Percentiles rank a stretch among this genome's conserved stretches.
Conservation (phyloP, 805 yeast genomes). For the Starmerella gropengiesseri region DNA sequence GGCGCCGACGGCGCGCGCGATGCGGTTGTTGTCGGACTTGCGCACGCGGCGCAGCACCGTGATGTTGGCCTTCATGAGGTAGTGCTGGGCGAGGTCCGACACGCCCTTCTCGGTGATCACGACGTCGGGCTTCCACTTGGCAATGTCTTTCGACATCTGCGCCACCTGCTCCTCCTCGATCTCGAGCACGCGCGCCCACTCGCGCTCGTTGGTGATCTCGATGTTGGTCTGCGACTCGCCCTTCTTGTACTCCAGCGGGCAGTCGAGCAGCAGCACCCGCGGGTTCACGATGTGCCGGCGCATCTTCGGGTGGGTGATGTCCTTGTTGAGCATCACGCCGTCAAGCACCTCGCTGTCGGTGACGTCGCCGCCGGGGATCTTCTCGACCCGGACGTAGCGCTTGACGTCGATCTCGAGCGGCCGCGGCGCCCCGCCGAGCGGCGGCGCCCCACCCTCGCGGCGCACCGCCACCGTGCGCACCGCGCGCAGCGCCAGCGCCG, state of each 20-base stretch:
- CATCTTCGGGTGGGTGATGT: slow-evolving; percentile 98
- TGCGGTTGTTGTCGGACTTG: slow-evolving; percentile 91
- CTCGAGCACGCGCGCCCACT: slow-evolving; percentile 89
- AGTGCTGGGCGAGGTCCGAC: slow-evolving; percentile 94
- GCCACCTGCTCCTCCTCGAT: slow-evolving; percentile 97
- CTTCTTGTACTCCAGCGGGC: slow-evolving; percentile 96
- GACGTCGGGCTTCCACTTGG: slow-evolving; percentile 79
- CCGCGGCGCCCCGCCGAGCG: slow-evolving; percentile 35
- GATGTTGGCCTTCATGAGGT: slow-evolving; percentile 83
- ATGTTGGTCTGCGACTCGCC: slow-evolving; percentile 98
- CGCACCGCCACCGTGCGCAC: slow-evolving; percentile 59
- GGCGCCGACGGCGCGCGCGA: slow-evolving; percentile 95
- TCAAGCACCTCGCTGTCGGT: slow-evolving; percentile 78
- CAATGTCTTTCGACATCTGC: slow-evolving; percentile 69
- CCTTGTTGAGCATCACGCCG: slow-evolving; percentile 90
- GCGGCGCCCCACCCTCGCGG: slow-evolving; percentile 31
- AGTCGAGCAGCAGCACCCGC: slow-evolving; percentile 75
- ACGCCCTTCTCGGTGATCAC: slow-evolving; percentile 98
- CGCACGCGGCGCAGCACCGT: slow-evolving; percentile 88
- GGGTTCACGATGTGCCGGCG: slow-evolving; percentile 81
- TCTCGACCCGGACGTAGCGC: slow-evolving; percentile 86
- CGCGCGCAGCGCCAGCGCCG: slow-evolving; percentile 74
- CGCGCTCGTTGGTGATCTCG: slow-evolving; percentile 90
- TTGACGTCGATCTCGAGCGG: slow-evolving; percentile 74
- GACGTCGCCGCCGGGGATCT: slow-evolving; percentile 96